A percentile compares a stretch with the other conserved stretches of the same genome.
Evolutionary conservation across 1,284 basidiomycete species (phyloP).

Genomic region (Rhodotorula sp.): DNA sequence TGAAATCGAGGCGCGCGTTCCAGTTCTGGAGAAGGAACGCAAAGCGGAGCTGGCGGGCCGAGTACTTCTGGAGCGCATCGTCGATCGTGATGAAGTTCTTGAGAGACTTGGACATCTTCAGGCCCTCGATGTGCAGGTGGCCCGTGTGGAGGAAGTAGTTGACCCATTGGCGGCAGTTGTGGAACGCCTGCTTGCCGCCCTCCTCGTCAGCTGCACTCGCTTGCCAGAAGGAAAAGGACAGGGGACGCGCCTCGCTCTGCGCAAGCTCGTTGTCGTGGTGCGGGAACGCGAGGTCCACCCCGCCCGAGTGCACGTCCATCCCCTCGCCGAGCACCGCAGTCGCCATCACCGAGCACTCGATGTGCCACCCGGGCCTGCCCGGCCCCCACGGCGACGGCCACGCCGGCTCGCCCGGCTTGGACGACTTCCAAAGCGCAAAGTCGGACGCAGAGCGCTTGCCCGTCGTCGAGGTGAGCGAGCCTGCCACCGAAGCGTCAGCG

Average conservation of each 20-base stretch:
- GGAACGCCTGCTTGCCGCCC: constrained; percentile 68
- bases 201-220: not conserved
- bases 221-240: not conserved
- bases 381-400: constrained; percentile 97
- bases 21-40: constrained; percentile 90
- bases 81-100: constrained; percentile 99
- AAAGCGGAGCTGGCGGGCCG: constrained; percentile 87
- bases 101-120: constrained; percentile 99
- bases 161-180: constrained; percentile 91
- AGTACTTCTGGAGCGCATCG: constrained; percentile 87
- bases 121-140: constrained; percentile 95
- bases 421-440: constrained; percentile 98
- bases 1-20: constrained; percentile 94
- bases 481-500: constrained; percentile 49
- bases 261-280: constrained; percentile 99
- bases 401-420: constrained; percentile 94
- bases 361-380: constrained; percentile 99
- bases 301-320: constrained; percentile 98
- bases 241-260: constrained; percentile 76
- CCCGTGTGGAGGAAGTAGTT: constrained; percentile 99
- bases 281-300: constrained; percentile 94
- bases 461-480: constrained; percentile 64
- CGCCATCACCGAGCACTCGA: constrained; percentile 99
- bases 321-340: constrained; percentile 85
- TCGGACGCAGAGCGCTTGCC: constrained; percentile 67